Conservation (phyloP, 495 filamentous ascomycete species). For the Xylaria curta region DNA sequence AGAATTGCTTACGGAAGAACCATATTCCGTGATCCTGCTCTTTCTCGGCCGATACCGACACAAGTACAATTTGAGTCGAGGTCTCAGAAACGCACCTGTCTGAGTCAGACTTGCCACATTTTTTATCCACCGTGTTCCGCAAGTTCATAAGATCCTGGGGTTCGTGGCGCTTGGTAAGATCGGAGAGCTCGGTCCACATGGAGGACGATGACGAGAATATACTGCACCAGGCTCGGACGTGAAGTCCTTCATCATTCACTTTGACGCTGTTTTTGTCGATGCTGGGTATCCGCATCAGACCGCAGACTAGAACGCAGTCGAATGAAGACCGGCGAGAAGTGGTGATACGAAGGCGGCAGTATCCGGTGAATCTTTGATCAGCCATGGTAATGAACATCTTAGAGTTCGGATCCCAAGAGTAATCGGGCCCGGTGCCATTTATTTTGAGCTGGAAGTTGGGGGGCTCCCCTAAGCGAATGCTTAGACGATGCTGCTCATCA, state of each 20-base stretch:
- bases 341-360: slow-evolving; percentile 8
- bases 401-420: slow-evolving; percentile 4
- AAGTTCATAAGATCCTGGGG: neutral
- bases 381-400: slow-evolving; percentile 12
- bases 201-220: slow-evolving; percentile 5
- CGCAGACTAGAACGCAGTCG: slow-evolving; percentile 1
- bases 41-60: slow-evolving; percentile 5
- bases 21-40: slow-evolving; percentile 2
- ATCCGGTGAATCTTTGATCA: slow-evolving; percentile 9
- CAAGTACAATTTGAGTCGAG: neutral
- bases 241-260: slow-evolving; percentile 12
- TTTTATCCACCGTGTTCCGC: slow-evolving; percentile 15
- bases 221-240: slow-evolving; percentile 5
- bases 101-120: neutral
- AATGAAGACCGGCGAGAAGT: slow-evolving; percentile 3
- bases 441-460: neutral
- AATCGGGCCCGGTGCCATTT: neutral
- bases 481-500: slow-evolving; percentile 12
- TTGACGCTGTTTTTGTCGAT: slow-evolving; percentile 13
- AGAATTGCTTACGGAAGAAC: neutral
- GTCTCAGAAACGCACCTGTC: slow-evolving; percentile 5
- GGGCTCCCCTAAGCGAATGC: neutral
- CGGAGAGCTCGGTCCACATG: slow-evolving; percentile 9
- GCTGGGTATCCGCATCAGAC: slow-evolving; percentile 4
- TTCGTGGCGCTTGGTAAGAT: slow-evolving; percentile 13